Evolutionary conservation across 129 eudicot genomes (phyloP).

Genomic region (Artemisia argyi): DNA sequence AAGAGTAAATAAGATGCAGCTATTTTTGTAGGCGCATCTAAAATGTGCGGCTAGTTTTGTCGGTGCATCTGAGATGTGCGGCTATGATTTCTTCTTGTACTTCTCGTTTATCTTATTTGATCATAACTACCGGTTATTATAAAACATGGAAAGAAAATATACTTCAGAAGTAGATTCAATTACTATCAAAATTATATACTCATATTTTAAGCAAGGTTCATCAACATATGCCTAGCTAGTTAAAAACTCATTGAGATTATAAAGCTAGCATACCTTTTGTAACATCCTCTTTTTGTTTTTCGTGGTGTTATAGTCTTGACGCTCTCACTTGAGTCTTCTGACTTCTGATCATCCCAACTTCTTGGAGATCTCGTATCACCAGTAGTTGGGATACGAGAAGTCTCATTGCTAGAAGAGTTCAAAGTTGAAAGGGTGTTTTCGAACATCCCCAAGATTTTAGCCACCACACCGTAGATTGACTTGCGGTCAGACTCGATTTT

Average conservation of each 20-base stretch:
- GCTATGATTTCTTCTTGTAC: too few species aligned
- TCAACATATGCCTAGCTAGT: too few species aligned
- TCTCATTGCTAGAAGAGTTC: conserved; percentile 2
- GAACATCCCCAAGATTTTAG: conserved; percentile 38
- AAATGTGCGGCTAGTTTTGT: too few species aligned
- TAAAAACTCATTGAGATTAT: background rate
- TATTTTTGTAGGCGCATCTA: too few species aligned
- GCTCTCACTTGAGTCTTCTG: conserved; percentile 40
- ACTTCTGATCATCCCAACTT: conserved; percentile 16
- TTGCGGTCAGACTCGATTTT: conserved; percentile 14
- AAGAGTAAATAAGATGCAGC: too few species aligned
- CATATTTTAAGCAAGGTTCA: background rate
- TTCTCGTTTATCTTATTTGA: too few species aligned
- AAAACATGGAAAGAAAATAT: too few species aligned
- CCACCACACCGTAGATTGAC: conserved; percentile 34
- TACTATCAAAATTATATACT: background rate
- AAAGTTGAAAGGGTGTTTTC: conserved; percentile 37
- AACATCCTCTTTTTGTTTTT: conserved; percentile 60
- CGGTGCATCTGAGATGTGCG: too few species aligned
- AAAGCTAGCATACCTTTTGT: conserved; percentile 52
- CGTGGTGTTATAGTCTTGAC: conserved; percentile 8
- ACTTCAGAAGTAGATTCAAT: background rate
- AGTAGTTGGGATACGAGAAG: conserved; percentile 17
- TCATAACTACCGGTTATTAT: too few species aligned
- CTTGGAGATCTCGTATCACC: background rate